phyloP scores from a whole-genome alignment of 345 rosid genomes.

The Eucalyptus fibrosa region DNA sequence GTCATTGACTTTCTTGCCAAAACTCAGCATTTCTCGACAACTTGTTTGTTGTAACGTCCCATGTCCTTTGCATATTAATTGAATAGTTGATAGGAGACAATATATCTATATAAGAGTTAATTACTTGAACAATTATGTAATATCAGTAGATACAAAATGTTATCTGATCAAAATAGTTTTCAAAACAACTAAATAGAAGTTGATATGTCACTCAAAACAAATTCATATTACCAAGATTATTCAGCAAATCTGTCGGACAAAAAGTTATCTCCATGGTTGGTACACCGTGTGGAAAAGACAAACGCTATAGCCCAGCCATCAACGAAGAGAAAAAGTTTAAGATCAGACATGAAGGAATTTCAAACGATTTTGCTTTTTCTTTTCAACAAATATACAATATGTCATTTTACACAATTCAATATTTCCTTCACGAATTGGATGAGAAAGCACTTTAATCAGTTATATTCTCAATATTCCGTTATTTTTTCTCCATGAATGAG shows the following conservation, averaged over 20 bases:
- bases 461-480: too few relatives aligned
- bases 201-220: neutral
- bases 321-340: neutral
- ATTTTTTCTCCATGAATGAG: neutral
- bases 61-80: too few relatives aligned
- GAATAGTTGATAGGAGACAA: too few relatives aligned
- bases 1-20: too few relatives aligned
- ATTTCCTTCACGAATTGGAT: too few relatives aligned
- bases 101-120: neutral
- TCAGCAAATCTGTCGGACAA: too few relatives aligned
- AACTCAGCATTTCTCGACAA: too few relatives aligned
- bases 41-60: too few relatives aligned
- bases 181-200: neutral
- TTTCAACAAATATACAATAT: rapidly evolving
- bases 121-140: too few relatives aligned
- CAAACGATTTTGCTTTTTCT: neutral
- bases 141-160: neutral
- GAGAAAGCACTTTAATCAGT: neutral
- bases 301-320: too few relatives aligned
- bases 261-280: too few relatives aligned
- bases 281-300: too few relatives aligned
- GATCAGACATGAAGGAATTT: neutral
- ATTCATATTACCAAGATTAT: neutral
- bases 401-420: neutral
- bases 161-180: neutral